Base-by-base conservation (phyloP, 2,329 filamentous ascomycete genomes). In the Trichophyton verrucosum region DNA sequence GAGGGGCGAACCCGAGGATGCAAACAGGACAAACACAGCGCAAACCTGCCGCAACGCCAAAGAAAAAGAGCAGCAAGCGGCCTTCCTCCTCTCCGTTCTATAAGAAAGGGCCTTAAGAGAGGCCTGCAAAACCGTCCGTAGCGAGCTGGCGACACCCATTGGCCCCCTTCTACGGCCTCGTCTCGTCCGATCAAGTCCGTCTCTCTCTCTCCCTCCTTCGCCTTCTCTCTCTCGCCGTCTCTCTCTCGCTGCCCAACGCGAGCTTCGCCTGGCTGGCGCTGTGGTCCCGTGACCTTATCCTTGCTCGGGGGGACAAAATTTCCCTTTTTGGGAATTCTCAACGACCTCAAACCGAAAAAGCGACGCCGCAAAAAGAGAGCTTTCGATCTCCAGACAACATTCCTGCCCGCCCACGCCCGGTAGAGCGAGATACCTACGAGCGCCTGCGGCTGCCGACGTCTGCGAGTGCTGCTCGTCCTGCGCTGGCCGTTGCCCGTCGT, bases 271-370 rank as follows among this genome's bases (percentile, higher is more conserved):
- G 33, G 33, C 15, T 30, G 27, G 17, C 30, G 15, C 51, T 15
- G 4, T 36, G 30, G 51, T 55, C 51, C 51, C 51, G 51, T 55
- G 51, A 55, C 51, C 51, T n/a, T 15, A 55, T 55, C 51, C 51
- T 55, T 55, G 51, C 24, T 51, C 46, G 46, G 46, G 30, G 49
- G 30, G 51, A 27, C 22, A 17, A 55, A 55, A 55, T 33, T 55
- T 38, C 51, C 51, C 51, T 36, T 55, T 55, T 55, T 27, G 51
- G 51, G 51, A 55, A 27, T 30, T n/a, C 51, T 27, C 51, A 36
- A 55, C 51, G 51, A 55, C 51, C 17, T 55, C 51, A 36, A 13
- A 22, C 6, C 11, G 3, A 27, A 49, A 49, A 49, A 9, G 20
- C 15, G 11, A 51, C 33, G 27, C 27, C 27, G 27, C 27, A 7